Evolutionary conservation across 75 land plant genomes (phyloP).

Genomic region (Chamaecyparis obtusa): DNA sequence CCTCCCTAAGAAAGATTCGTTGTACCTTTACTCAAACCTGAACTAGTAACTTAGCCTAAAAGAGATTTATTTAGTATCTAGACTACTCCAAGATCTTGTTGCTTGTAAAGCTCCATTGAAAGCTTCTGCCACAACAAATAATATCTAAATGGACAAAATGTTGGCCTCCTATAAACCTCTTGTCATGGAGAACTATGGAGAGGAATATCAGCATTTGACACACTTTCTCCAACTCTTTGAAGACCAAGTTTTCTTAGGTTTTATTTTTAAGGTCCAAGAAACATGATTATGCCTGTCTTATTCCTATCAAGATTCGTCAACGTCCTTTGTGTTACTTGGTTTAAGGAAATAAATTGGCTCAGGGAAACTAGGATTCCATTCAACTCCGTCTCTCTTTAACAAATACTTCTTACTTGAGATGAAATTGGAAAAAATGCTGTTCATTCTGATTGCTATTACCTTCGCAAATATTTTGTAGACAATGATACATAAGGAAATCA

Average conservation of each 20-base stretch:
- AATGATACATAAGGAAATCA: too few species aligned
- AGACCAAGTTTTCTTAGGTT: background rate
- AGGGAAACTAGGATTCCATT: background rate
- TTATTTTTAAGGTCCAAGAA: background rate
- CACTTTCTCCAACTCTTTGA: background rate
- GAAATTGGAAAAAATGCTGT: background rate
- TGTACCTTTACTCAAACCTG: too few species aligned
- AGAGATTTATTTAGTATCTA: background rate
- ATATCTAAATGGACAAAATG: background rate
- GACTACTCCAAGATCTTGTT: background rate
- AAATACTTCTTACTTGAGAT: background rate
- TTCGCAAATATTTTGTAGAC: too few species aligned
- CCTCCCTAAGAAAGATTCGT: too few species aligned
- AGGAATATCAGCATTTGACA: background rate
- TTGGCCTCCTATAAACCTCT: background rate
- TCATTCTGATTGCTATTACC: background rate
- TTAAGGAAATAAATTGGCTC: background rate
- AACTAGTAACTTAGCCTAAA: background rate
- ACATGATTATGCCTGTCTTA: background rate
- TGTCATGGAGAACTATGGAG: background rate
- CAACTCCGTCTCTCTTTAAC: background rate
- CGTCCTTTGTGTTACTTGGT: background rate
- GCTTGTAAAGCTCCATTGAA: background rate
- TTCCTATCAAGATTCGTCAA: background rate
- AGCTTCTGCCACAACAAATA: background rate